These are phyloP conservation scores for Canavalia gladiata DNA, from an alignment of 306 rosid species.

Conservation along the genomic window DNA sequence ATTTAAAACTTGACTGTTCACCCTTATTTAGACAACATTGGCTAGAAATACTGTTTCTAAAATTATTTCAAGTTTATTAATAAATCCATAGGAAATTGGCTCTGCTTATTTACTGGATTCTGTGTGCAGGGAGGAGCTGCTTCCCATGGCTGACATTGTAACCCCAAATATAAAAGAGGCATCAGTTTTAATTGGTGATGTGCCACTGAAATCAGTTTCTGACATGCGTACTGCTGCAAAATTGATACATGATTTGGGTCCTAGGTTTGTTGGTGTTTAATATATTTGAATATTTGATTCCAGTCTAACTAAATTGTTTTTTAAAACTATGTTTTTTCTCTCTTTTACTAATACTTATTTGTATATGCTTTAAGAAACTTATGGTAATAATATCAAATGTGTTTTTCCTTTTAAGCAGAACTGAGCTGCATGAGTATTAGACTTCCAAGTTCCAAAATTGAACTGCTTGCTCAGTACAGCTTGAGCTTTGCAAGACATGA, in stretches of 20 bases:
- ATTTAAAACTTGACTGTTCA: background rate
- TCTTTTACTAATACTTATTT: conserved; percentile 1
- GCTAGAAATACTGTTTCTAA: background rate
- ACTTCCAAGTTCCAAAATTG: background rate
- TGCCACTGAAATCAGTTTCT: conserved; percentile 74
- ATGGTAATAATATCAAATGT: background rate
- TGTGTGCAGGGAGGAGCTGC: conserved; percentile 81
- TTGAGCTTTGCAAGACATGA: background rate
- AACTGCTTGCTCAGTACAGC: background rate
- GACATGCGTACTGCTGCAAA: conserved; percentile 93
- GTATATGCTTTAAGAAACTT: conserved; percentile 9
- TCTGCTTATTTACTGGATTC: conserved; percentile 45
- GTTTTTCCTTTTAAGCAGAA: conserved; percentile 4
- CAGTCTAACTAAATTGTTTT: conserved; percentile 25
- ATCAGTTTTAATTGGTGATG: conserved; percentile 76
- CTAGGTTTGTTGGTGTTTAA: conserved; percentile 65
- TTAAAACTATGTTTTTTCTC: conserved; percentile 12
- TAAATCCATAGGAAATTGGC: conserved; percentile 42
- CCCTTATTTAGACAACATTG: conserved; percentile 1
- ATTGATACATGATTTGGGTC: conserved; percentile 79
- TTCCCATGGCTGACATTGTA: conserved; percentile 86
- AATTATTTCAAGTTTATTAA: conserved; percentile 15
- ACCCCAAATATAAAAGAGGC: conserved; percentile 97
- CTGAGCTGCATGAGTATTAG: conserved; percentile 10
- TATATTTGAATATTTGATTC: conserved; percentile 23